Conservation (phyloP, 257 asterid species). For the Fraxinus americana region DNA sequence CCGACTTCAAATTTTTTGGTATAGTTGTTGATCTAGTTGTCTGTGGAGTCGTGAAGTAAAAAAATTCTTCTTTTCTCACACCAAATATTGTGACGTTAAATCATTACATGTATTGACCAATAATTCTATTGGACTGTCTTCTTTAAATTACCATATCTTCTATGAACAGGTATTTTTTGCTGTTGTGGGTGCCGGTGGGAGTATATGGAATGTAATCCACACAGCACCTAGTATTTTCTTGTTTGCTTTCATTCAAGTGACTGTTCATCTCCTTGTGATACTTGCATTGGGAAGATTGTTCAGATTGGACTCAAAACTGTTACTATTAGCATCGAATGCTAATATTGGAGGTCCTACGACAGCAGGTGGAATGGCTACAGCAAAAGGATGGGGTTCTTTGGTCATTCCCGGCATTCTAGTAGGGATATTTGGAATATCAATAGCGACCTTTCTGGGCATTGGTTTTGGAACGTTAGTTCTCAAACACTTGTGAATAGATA, state of each 20-base stretch:
- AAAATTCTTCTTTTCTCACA: too few species aligned
- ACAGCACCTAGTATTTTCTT: constrained; percentile 80
- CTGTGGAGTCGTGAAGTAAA: too few species aligned
- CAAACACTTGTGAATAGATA: constrained; percentile 39
- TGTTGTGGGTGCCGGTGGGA: constrained; percentile 87
- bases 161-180: constrained; percentile 68
- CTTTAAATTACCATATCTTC: constrained; percentile 10
- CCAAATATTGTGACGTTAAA: not conserved
- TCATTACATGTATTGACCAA: not conserved
- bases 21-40: too few species aligned
- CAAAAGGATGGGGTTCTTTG: constrained; percentile 76
- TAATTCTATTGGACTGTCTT: not conserved
- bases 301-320: constrained; percentile 46
- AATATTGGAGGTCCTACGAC: constrained; percentile 93
- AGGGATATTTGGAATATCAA: constrained; percentile 75
- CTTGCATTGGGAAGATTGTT: constrained; percentile 64
- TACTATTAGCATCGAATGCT: constrained; percentile 81
- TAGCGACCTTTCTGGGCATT: constrained; percentile 81
- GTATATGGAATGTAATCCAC: constrained; percentile 67
- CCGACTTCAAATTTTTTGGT: too few species aligned
- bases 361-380: constrained; percentile 84
- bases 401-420: constrained; percentile 76
- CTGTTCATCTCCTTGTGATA: constrained; percentile 62
- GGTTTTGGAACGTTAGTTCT: constrained; percentile 66
- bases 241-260: constrained; percentile 73